Base-by-base conservation (phyloP, 768 basidiomycete genomes). In the Agaricus subrufescens region DNA sequence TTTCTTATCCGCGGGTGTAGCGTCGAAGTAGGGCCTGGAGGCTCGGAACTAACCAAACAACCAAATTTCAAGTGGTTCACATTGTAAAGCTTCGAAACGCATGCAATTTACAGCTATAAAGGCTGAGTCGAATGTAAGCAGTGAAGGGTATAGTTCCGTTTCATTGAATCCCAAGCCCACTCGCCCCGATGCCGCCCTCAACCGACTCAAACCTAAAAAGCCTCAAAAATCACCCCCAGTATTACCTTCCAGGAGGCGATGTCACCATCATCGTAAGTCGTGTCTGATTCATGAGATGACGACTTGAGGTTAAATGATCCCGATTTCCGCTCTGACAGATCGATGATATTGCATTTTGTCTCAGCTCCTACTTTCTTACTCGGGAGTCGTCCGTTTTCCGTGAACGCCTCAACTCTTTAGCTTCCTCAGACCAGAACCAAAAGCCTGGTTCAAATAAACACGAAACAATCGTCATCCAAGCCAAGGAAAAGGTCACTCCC, bases 301-400 rank as follows among this genome's bases (percentile, higher is more conserved):
- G 3, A 1, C 1, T n/a, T 30, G n/a, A 26, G 19, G 19, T 19
- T 19, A 19, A 19, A 19, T 19, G 19, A 19, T 19, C 19, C 19
- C 19, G 19, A 14, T 26, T 30, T 12, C 23, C 15, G 14, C 1
- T 23, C 4, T 38, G 12, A 40, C 23, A 65, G 84, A 76, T 78
- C 12, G 76, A 77, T 26, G 74, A 78, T 44, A 69, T 66, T 3
- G 60, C 80, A 0, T 86, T 81, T 56, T 65, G 75, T 0, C 71
- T 84, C 0, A 82, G 84, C 43, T 73, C 75, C 0, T 79, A 75
- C 27, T 83, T 85, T 30, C 81, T 86, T 39, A 67, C 66, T 1
- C 63, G 83, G 0, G 83, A 86, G n/a, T 84, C 83, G 0, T 50
- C 71, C 0, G 68, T 67, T 14, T 84, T 85, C 61, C 63, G 62